Base-by-base conservation (phyloP, 2,329 filamentous ascomycete species). In the Trichophyton mentagrophytes region DNA sequence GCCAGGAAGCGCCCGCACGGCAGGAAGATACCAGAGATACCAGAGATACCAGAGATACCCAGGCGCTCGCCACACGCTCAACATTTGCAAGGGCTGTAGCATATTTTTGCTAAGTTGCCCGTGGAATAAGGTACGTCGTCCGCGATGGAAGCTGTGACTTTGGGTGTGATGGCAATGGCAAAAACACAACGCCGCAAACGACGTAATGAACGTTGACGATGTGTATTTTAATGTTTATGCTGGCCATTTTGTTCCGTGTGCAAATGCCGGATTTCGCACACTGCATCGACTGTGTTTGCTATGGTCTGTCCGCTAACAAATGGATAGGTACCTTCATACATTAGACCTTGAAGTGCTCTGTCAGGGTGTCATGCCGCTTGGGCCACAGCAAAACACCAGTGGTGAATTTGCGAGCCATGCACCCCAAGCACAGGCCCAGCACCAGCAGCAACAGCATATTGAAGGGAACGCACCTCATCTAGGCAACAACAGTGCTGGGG, bases 341-440 rank as follows among this genome's bases (percentile, higher is more conserved):
- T 47, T 47, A 15, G 44, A 22, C 5, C 5, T 15, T 44, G 40
- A 15, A 2, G n/a, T n/a, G 40, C n/a, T 9, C 13, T 9, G 13
- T 17, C 15, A 5, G 8, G n/a, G 6, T 40, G 36, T 25, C 8
- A 58, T 58, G 57, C 13, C 57, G 1, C 46, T 40, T n/a, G 42
- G 30, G 5, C 13, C 57, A 13, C 57, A 58, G 57, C 30, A 38
- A 17, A 38, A 22, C 57, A 58, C 49, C 8, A 30, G 33, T 55
- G 58, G 59, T 61, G 62, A 62, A 55, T 47, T 59, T 49, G 55
- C 51, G n/a, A 36, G 53, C 13, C 60, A 61, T 22, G 27, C 60
- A 25, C 59, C 57, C n/a, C 44, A 61, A 40, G 22, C 57, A 17
- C 60, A 56, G 30, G 57, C 57, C 40, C 47, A 58, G 13, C 53